Conservation (phyloP, 768 basidiomycete species). For the Calvatia gigantea region DNA sequence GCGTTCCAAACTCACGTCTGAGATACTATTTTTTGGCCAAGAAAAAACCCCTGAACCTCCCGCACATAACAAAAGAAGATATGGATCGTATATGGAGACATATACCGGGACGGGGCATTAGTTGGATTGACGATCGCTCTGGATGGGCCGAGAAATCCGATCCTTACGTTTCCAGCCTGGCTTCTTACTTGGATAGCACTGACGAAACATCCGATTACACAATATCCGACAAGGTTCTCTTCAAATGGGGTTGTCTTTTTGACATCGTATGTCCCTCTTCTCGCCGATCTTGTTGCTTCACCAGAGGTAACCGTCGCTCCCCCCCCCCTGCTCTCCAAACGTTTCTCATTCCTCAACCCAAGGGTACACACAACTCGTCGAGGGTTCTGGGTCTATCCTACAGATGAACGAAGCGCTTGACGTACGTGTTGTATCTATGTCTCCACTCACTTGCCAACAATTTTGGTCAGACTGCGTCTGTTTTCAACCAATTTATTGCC, state of each 20-base stretch:
- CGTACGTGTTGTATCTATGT: constrained; percentile 31
- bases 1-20: constrained; percentile 78
- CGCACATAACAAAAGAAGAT: constrained; percentile 15
- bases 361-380: constrained; percentile 78
- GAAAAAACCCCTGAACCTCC: constrained; percentile 36
- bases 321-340: background rate
- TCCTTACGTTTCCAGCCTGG: constrained; percentile 22
- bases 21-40: constrained; percentile 80
- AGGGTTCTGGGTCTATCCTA: constrained; percentile 74
- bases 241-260: constrained; percentile 76
- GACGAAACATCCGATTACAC: constrained; percentile 24
- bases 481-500: constrained; percentile 53
- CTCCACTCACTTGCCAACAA: background rate
- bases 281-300: constrained; percentile 73
- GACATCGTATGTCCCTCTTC: constrained; percentile 72
- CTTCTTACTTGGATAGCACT: constrained; percentile 38
- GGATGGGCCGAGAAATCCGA: constrained; percentile 22
- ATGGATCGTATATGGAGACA: constrained; percentile 37
- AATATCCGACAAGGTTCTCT: constrained; percentile 60
- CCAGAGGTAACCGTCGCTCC: constrained; percentile 59
- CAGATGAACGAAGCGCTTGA: constrained; percentile 67
- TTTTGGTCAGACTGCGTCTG: constrained; percentile 47
- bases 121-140: constrained; percentile 34
- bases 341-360: background rate
- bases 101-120: constrained; percentile 43